Evolutionary conservation across 2,329 filamentous ascomycete genomes (phyloP).

Genomic region (Phoma sp.): DNA sequence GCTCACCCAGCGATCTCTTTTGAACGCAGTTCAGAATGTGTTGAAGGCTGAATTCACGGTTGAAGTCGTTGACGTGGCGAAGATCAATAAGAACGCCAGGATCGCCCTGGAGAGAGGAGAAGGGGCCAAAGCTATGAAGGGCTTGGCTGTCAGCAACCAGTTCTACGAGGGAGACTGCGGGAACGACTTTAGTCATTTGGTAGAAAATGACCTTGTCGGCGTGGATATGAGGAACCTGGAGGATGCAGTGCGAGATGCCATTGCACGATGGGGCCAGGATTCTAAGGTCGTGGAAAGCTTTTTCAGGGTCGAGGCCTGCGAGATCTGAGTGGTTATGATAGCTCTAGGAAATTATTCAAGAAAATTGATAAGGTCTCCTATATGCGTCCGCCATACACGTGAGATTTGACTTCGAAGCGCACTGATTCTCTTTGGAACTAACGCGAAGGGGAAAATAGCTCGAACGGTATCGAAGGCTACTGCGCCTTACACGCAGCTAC

Average conservation of each 20-base stretch:
- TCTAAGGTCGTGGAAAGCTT: constrained; percentile 36
- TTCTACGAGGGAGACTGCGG: constrained; percentile 42
- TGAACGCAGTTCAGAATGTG: constrained; percentile 33
- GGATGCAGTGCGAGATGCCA: constrained; percentile 36
- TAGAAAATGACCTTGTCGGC: constrained; percentile 42
- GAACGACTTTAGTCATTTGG: constrained; percentile 33
- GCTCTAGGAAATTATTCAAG: too few species aligned
- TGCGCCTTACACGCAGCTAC: too few species aligned
- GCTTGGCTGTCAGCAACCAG: constrained; percentile 40
- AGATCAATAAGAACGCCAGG: constrained; percentile 38
- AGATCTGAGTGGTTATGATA: too few species aligned
- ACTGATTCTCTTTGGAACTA: too few species aligned
- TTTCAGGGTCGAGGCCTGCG: constrained; percentile 39
- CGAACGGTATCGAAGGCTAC: too few species aligned
- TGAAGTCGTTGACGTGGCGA: constrained; percentile 37
- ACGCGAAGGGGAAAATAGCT: too few species aligned
- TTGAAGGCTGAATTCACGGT: constrained; percentile 31
- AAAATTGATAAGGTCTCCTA: too few species aligned
- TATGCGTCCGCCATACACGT: too few species aligned
- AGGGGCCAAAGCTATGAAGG: constrained; percentile 36
- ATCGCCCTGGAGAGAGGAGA: constrained; percentile 40
- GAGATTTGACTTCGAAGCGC: too few species aligned
- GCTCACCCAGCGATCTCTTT: constrained; percentile 39
- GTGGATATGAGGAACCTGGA: constrained; percentile 35
- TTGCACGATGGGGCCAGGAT: constrained; percentile 34